phyloP scores from a whole-genome alignment of 768 basidiomycete genomes.

The Mycena epipterygia region DNA sequence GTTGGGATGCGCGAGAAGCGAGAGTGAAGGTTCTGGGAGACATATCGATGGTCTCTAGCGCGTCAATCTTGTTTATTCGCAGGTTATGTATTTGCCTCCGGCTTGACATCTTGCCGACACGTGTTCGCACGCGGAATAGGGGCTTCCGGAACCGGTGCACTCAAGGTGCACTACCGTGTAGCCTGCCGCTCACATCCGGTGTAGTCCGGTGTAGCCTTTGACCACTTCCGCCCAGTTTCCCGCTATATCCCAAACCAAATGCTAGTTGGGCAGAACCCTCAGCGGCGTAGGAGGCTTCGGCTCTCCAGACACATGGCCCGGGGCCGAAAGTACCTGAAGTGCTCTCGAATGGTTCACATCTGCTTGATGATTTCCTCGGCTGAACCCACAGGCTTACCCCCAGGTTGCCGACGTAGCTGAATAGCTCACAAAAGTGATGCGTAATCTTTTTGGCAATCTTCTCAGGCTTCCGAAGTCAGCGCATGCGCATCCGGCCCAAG shows the following conservation, averaged over 20 bases:
- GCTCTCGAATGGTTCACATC: no score
- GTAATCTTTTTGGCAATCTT: no score
- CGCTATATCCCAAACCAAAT: no score
- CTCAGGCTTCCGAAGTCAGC: not conserved
- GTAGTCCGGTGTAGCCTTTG: not conserved
- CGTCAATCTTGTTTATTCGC: not conserved
- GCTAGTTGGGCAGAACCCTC: no score
- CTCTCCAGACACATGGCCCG: no score
- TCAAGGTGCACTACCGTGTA: not conserved
- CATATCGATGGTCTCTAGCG: constrained; percentile 2
- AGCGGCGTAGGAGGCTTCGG: no score
- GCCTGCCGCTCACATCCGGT: not conserved
- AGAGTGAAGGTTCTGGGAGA: constrained; percentile 72
- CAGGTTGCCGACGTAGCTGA: no score
- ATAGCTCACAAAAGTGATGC: no score
- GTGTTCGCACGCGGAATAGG: constrained; percentile 9
- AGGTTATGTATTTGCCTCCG: constrained; percentile 1
- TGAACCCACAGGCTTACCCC: no score
- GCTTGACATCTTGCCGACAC: not conserved
- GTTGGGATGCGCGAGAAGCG: constrained; percentile 89
- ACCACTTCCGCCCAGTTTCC: no score
- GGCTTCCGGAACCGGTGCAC: constrained; percentile 4
- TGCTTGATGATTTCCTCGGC: no score
- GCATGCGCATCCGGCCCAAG: not conserved
- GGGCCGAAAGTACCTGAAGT: no score